phyloP scores from a whole-genome alignment of 31 red algal genomes.

The Odonthalia washingtoniensis region DNA sequence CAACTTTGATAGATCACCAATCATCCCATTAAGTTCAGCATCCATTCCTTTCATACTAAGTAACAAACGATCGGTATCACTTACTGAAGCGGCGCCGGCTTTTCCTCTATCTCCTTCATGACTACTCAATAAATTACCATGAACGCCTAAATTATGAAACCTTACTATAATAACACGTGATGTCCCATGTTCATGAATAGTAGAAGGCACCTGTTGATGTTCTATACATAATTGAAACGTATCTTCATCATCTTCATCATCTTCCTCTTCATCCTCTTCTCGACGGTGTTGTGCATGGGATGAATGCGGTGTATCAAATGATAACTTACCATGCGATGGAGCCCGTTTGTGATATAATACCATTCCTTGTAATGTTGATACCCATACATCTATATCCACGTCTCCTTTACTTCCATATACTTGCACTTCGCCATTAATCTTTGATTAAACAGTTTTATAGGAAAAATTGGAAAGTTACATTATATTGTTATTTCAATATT shows the following conservation, averaged over 20 bases:
- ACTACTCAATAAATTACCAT: constrained; percentile 27
- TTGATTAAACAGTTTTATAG: constrained; percentile 10
- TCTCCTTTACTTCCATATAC: constrained; percentile 61
- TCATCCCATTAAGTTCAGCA: constrained; percentile 61
- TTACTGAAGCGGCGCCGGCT: constrained; percentile 26
- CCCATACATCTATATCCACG: constrained; percentile 80
- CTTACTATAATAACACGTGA: constrained; percentile 44
- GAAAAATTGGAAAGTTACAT: too few species aligned
- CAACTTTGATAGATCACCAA: constrained; percentile 61
- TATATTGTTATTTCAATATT: too few species aligned
- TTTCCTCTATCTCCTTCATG: constrained; percentile 20
- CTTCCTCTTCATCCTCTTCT: constrained; percentile 49
- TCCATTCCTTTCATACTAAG: constrained; percentile 66
- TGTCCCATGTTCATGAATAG: constrained; percentile 49
- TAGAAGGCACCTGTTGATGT: constrained; percentile 61
- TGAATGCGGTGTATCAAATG: constrained; percentile 54
- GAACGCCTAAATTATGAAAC: constrained; percentile 7
- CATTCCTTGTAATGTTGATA: constrained; percentile 60
- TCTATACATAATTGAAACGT: constrained; percentile 72
- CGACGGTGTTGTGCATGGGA: constrained; percentile 20
- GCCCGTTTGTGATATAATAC: constrained; percentile 70
- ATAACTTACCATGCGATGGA: constrained; percentile 69
- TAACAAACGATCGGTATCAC: constrained; percentile 53
- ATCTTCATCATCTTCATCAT: constrained; percentile 65
- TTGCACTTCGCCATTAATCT: constrained; percentile 62